phyloP scores from a whole-genome alignment of 352 stramenopile genomes.

The Globisporangium spiculum region DNA sequence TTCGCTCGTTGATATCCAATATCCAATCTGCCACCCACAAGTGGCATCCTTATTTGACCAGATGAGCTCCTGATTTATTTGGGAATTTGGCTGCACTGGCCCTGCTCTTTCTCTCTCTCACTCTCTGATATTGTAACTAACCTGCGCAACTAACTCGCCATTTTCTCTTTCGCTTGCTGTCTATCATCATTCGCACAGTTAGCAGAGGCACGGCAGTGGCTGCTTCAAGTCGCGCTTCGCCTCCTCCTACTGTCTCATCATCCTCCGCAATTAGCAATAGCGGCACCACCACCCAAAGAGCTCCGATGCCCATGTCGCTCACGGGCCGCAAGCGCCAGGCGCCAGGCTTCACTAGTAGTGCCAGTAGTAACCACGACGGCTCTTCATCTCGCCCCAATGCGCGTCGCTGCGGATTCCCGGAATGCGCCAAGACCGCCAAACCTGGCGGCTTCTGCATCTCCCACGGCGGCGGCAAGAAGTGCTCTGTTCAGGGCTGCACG shows the following conservation, averaged over 20 bases:
- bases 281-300: background rate
- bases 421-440: conserved; percentile 39
- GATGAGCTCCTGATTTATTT: too few species aligned
- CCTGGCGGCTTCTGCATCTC: conserved; percentile 79
- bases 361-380: background rate
- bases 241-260: background rate
- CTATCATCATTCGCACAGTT: background rate
- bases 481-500: conserved; percentile 33
- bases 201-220: background rate
- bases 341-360: background rate
- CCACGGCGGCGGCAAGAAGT: conserved; percentile 87
- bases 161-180: background rate
- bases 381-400: background rate
- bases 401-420: conserved; percentile 32
- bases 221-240: background rate
- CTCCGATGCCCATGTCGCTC: background rate
- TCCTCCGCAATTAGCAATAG: background rate
- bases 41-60: too few species aligned
- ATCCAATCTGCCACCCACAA: too few species aligned
- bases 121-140: background rate
- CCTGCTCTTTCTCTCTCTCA: background rate
- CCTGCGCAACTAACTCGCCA: background rate
- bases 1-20: too few species aligned
- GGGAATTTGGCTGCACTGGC: background rate
- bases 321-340: background rate